Percentiles rank a stretch among this genome's conserved stretches.
phyloP scores from a whole-genome alignment of 2,329 filamentous ascomycete genomes.

The Penicillium sclerotigenum region DNA sequence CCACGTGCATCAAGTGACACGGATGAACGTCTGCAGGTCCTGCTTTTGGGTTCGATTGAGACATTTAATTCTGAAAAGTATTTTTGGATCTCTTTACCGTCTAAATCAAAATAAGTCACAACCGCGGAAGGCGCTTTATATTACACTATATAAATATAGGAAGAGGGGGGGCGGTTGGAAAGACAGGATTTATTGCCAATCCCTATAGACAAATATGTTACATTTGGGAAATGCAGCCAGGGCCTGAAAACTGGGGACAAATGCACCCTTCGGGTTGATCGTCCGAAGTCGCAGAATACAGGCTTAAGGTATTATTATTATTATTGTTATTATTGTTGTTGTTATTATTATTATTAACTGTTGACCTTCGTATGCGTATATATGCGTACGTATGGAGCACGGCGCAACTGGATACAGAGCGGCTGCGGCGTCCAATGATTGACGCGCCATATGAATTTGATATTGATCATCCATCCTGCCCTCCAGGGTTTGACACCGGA shows the following conservation, averaged over 20 bases:
- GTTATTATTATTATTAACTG: not conserved
- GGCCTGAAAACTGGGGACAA: conserved; percentile 21
- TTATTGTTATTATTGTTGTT: too few species aligned
- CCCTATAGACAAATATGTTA: not conserved
- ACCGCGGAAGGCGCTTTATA: conserved; percentile 17
- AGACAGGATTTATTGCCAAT: too few species aligned
- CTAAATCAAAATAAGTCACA: conserved; percentile 10
- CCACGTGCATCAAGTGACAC: conserved; percentile 9
- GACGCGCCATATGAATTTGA: conserved; percentile 19
- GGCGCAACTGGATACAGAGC: conserved; percentile 18
- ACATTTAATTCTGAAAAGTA: not conserved
- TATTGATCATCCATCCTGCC: conserved; percentile 21
- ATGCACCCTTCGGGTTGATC: conserved; percentile 16
- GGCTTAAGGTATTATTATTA: not conserved
- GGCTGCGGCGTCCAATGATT: conserved; percentile 27
- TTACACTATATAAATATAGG: not conserved
- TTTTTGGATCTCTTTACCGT: not conserved
- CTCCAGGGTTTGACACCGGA: conserved; percentile 17
- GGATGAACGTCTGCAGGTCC: conserved; percentile 4
- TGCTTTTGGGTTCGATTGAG: not conserved
- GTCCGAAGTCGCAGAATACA: conserved; percentile 13
- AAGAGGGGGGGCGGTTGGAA: too few species aligned
- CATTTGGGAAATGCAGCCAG: not conserved
- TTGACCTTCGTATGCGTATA: not conserved
- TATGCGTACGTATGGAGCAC: not conserved